Evolutionary conservation across 2,329 filamentous ascomycete species (phyloP), one percentile per base, ranked within the genome.

Genomic region (Cytospora piceae): DNA sequence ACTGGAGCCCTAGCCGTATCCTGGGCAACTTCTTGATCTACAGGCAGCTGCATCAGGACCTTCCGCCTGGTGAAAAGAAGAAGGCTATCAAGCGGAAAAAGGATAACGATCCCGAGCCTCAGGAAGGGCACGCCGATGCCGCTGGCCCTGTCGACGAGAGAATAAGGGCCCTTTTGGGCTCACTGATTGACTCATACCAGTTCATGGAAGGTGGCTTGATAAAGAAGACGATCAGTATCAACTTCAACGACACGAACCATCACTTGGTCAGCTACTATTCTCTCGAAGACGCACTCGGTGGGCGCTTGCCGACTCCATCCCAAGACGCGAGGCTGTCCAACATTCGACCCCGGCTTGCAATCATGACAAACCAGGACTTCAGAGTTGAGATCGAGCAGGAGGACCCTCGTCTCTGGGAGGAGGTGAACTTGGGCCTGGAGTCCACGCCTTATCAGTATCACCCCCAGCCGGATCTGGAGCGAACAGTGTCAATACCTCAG

Each of bases 191-290:
- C 77, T 93, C 90, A 0, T 97, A 97, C 72, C 87, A 88, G 37
- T 97, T 97, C 83, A 95, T 95, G 73, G 82, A 87, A 17, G 85
- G 87, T 1, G 93, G 94, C 0, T 79, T 97, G 51, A 86, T 97
- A 69, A 97, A 97, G 83, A 97, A 97, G 81, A 97, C 93, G 0
- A 93, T 97, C 77, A 94, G 90, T 71, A 87, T 97, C 49, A 87
- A 85, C 2, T 87, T 90, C 59, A 84, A 89, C 31, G 90, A 90
- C 2, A 85, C 93, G 2, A 88, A 87, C 2, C 93, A 96, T 73
- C 93, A 96, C 72, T 80, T 97, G 60, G 93, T 97, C 51, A 94
- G 90, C 20, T 97, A 97, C 75, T 97, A 97, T 79, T 92, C 82
- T 53, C 83, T 94, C 14, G 87, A 92, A 7, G 93, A 97, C 73